Evolutionary conservation across 2,329 filamentous ascomycete genomes (phyloP), one percentile per base, ranked within the genome.

Genomic region (Ceratocystis eucalypticola): DNA sequence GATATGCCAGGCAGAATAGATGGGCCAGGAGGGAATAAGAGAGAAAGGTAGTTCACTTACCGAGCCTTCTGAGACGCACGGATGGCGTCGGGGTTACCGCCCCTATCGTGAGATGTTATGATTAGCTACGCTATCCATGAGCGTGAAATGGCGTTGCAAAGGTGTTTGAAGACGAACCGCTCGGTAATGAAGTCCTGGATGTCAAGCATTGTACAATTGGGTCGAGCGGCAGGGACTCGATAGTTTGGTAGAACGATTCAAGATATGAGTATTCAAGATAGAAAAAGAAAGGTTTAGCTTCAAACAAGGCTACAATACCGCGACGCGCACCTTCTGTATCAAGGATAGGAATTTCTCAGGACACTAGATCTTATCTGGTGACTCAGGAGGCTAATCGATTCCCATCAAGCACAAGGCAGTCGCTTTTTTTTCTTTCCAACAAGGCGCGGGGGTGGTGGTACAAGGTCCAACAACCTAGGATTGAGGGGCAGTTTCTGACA

Each of bases 81-180:
- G 77, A 99, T 94, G 79, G 86, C 87, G 74, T 96, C 88, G 17
- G 91, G 90, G 78, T 97, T 85, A 71, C 94, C 94, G 71, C 93
- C 94, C 72, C 91, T 68, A 25, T 50, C 25, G 53, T 30, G n/a
- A 59, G 15, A 20, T 55, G n/a, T 28, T 15, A 22, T 55, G 44
- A 66, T 63, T 22, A 50, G 30, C 45, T 48, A 45, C 10, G n/a
- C 15, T 22, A 25, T 12, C 1, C 48, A 25, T 22, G 2, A 5
- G 25, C 48, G 48, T 5, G 2, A 57, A 17, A 50, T 28, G 7
- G 8, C 45, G 15, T 5, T 8, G n/a, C n/a, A 2, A 17, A 15
- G 15, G 28, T 50, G 46, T 50, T 45, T 66, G 44, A 64, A 33
- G 46, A 68, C 64, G 62, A 66, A 68, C 67, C 67, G 88, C 77